These are phyloP conservation scores for Bipolaris cookei DNA, from an alignment of 2,329 filamentous ascomycete species.

Conservation along the genomic window DNA sequence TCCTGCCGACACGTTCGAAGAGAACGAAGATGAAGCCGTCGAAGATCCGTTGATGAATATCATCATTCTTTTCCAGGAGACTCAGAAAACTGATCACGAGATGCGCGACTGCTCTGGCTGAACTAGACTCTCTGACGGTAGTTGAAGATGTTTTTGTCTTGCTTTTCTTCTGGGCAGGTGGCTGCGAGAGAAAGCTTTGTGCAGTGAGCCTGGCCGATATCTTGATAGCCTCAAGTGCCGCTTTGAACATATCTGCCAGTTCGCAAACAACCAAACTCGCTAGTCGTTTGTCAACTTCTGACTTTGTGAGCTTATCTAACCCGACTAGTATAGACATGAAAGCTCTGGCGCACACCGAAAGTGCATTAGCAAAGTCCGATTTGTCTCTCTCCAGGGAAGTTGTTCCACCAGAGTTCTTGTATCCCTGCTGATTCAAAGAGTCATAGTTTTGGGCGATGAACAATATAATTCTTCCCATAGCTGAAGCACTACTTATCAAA, in stretches of 20 bases:
- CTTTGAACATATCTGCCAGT: conserved; percentile 48
- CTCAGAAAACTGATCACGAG: conserved; percentile 48
- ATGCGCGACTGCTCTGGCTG: conserved; percentile 39
- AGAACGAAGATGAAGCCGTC: conserved; percentile 53
- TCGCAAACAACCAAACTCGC: conserved; percentile 39
- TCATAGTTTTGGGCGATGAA: conserved; percentile 29
- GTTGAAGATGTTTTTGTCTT: conserved; percentile 12
- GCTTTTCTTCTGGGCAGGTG: conserved; percentile 11
- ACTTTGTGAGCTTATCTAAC: conserved; percentile 28
- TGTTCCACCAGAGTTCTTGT: conserved; percentile 7
- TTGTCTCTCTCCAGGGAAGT: conserved; percentile 31
- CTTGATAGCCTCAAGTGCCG: conserved; percentile 42
- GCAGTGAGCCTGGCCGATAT: conserved; percentile 33
- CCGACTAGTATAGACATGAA: conserved; percentile 45
- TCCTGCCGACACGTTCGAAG: conserved; percentile 49
- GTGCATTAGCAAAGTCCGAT: conserved; percentile 34
- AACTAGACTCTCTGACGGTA: conserved; percentile 29
- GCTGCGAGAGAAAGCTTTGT: neutral
- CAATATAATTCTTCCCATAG: conserved; percentile 34
- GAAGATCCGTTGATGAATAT: conserved; percentile 50
- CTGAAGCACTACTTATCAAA: conserved; percentile 31
- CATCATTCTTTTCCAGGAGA: conserved; percentile 44
- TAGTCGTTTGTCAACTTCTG: conserved; percentile 20
- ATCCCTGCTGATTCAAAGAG: conserved; percentile 23
- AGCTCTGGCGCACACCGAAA: conserved; percentile 39